These are phyloP conservation scores for Saksenaea vasiformis DNA, from an alignment of 371 early-diverging fungal species.

Conservation along the genomic window DNA sequence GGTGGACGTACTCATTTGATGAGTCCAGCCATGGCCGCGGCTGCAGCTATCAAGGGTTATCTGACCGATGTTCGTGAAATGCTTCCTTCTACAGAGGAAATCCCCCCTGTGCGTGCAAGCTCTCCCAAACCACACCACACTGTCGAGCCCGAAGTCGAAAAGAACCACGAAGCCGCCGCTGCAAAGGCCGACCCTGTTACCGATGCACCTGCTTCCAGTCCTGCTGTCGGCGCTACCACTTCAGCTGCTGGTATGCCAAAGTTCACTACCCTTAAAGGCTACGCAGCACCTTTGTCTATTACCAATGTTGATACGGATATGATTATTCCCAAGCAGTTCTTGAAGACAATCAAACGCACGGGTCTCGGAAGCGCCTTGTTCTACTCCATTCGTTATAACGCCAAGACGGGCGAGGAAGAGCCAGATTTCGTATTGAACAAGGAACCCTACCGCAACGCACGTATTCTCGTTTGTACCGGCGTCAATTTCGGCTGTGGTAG, in stretches of 20 bases:
- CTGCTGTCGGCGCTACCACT: conserved; percentile 2
- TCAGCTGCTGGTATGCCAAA: conserved; percentile 55
- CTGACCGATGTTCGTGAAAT: conserved; percentile 50
- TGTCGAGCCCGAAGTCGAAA: conserved; percentile 15
- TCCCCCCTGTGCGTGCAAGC: conserved; percentile 13
- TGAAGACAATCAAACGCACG: conserved; percentile 74
- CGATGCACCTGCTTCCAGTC: conserved; percentile 19
- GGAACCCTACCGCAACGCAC: conserved; percentile 53
- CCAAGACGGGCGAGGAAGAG: conserved; percentile 43
- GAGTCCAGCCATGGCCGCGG: conserved; percentile 57
- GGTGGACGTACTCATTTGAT: conserved; percentile 61
- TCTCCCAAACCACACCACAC: conserved; percentile 20
- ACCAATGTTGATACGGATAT: conserved; percentile 74
- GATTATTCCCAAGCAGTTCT: conserved; percentile 77
- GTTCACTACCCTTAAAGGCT: conserved; percentile 60
- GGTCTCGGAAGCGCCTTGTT: conserved; percentile 66
- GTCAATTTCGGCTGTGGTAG: conserved; percentile 76
- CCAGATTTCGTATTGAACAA: conserved; percentile 66
- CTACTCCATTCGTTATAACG: conserved; percentile 59
- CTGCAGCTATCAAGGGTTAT: conserved; percentile 49
- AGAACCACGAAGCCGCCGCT: conserved; percentile 14
- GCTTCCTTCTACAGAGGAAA: conserved; percentile 19
- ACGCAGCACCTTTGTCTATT: conserved; percentile 62
- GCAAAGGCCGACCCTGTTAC: conserved; percentile 26
- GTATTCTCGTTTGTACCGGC: conserved; percentile 62